Base-by-base conservation (phyloP, 2,329 filamentous ascomycete species). In the Rhynchosporium graminicola region DNA sequence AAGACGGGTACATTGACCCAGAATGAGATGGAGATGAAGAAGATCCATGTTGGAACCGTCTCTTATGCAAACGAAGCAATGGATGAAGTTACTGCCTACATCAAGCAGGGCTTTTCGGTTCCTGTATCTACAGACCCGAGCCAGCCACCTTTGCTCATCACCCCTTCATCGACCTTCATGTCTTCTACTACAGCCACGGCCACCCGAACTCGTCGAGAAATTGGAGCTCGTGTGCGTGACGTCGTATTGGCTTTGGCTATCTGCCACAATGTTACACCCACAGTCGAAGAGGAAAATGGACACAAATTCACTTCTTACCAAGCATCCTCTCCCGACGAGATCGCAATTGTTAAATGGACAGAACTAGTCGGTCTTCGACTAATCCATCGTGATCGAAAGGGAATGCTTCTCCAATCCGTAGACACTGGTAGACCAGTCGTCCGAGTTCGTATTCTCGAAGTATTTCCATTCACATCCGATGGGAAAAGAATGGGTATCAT, bases 1-100 rank as follows among this genome's bases (percentile, higher is more conserved):
- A 99, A 99, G 77, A 99, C 95, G 0, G 95, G 95, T n/a, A 99
- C 95, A 1, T 77, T 99, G 63, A 99, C 95, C 0, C 92, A 98
- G 70, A 99, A 99, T 72, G 92, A 97, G 72, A 97, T 97, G 93
- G 94, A 97, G 73, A 89, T 99, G 83, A 97, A 96, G 74, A 99
- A 99, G 77, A 94, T 99, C 5, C 96, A 99, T 72, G 91, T 99
- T 59, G 95, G 96, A 9, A 99, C 95, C 9, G 95, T 98, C 1
- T 98, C 94, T 1, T 99, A 99, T 72, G 95, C 94, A 40, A 97
- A 97, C 70, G 95, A 99, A 74, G 94, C 95, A 9, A 99, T 99
- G 95, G 95, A 98, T 69, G 96, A 99, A 78, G 95, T 99, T 12
- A 80, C 86, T 12, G 84, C 90, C 0, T 97, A 97, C 73, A 84